Evolutionary conservation across 2,329 filamentous ascomycete genomes (phyloP).

Genomic region (Ophiostoma triangulosporum): DNA sequence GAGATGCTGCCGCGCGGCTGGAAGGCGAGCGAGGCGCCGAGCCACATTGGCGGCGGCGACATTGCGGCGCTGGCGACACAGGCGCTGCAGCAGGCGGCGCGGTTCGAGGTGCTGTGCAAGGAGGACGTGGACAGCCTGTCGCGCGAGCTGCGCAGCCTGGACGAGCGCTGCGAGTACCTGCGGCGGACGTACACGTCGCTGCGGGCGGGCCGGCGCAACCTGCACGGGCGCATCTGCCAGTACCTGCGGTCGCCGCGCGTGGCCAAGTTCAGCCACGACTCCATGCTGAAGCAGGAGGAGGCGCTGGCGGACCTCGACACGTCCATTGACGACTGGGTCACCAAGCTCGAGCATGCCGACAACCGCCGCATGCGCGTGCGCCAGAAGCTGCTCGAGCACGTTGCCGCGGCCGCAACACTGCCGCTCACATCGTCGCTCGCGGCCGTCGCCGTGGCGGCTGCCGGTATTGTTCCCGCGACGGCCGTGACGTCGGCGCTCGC

Average conservation of each 20-base stretch:
- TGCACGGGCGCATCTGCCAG: constrained; percentile 64
- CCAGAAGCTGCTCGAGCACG: constrained; percentile 70
- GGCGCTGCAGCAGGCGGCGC: constrained; percentile 45
- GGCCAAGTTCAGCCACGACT: constrained; percentile 59
- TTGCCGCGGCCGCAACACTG: constrained; percentile 55
- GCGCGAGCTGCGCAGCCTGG: constrained; percentile 59
- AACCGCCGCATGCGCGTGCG: constrained; percentile 61
- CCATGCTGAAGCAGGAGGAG: constrained; percentile 68
- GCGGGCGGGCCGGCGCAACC: constrained; percentile 59
- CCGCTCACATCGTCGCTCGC: constrained; percentile 10
- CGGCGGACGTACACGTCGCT: constrained; percentile 64
- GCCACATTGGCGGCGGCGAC: constrained; percentile 34
- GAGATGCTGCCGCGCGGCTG: constrained; percentile 47
- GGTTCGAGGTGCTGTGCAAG: constrained; percentile 50
- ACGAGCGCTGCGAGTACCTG: constrained; percentile 66
- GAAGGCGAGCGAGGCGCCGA: constrained; percentile 37
- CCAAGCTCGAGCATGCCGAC: constrained; percentile 68
- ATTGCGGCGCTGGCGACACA: constrained; percentile 41
- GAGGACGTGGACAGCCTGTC: constrained; percentile 54
- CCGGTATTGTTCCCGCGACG: constrained; percentile 34
- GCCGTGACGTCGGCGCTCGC: constrained; percentile 37
- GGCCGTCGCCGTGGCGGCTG: not conserved
- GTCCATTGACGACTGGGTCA: constrained; percentile 69
- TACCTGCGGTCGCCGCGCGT: constrained; percentile 59
- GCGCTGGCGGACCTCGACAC: constrained; percentile 62